These are phyloP conservation scores for Heimioporus retisporus DNA, from an alignment of 1,284 basidiomycete species.

Conservation along the genomic window DNA sequence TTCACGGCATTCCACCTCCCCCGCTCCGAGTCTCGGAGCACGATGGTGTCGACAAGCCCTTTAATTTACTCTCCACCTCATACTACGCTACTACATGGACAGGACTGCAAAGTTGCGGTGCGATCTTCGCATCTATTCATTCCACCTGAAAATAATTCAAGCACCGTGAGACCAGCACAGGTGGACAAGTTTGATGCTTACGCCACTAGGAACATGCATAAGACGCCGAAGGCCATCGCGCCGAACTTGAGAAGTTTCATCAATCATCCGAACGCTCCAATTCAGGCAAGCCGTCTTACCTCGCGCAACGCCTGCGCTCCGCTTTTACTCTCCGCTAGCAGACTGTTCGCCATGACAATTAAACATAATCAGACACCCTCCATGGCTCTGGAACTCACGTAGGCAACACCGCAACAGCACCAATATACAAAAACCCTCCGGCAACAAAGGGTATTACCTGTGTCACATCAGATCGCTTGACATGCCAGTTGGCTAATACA, in stretches of 20 bases:
- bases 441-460: slow-evolving; percentile 93
- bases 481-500: slow-evolving; percentile 25
- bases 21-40: slow-evolving; percentile 19
- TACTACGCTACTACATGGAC: slow-evolving; percentile 20
- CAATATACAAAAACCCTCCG: slow-evolving; percentile 94
- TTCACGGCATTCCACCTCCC: slow-evolving; percentile 36
- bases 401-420: slow-evolving; percentile 90
- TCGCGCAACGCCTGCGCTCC: slow-evolving; percentile 88
- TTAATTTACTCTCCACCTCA: background rate
- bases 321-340: slow-evolving; percentile 88
- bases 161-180: slow-evolving; percentile 27
- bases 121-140: slow-evolving; percentile 66
- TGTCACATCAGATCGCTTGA: slow-evolving; percentile 20
- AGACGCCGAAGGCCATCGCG: slow-evolving; percentile 90
- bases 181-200: slow-evolving; percentile 56
- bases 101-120: slow-evolving; percentile 14
- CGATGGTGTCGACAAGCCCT: background rate
- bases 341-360: slow-evolving; percentile 53
- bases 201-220: slow-evolving; percentile 91
- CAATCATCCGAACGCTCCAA: slow-evolving; percentile 21
- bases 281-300: slow-evolving; percentile 54
- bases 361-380: slow-evolving; percentile 20
- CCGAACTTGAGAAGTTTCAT: slow-evolving; percentile 68
- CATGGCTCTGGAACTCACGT: slow-evolving; percentile 64
- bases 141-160: slow-evolving; percentile 69